A percentile compares a stretch with the other conserved stretches of the same genome.
These are phyloP conservation scores for Skeletonema grethae DNA, from an alignment of 108 stramenopile genomes.

Conservation along the genomic window DNA sequence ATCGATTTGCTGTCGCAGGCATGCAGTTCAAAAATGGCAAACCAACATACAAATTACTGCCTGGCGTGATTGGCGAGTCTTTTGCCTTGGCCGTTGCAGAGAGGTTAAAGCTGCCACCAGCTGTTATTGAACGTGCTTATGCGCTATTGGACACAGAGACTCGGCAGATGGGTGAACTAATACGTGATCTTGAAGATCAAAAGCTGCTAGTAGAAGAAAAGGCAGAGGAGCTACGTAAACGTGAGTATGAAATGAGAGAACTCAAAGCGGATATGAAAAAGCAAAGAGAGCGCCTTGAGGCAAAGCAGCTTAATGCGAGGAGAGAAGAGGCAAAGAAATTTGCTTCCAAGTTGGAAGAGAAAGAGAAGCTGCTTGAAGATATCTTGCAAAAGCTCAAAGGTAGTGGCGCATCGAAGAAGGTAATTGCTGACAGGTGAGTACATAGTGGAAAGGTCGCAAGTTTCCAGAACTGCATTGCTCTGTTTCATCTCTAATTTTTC, in stretches of 20 bases:
- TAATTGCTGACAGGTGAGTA: constrained; percentile 67
- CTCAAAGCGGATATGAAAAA: constrained; percentile 75
- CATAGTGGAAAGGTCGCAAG: background rate
- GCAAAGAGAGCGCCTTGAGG: constrained; percentile 66
- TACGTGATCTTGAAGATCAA: constrained; percentile 83
- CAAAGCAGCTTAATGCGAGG: constrained; percentile 68
- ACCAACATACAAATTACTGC: constrained; percentile 89
- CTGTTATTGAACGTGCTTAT: constrained; percentile 78
- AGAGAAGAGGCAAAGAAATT: constrained; percentile 82
- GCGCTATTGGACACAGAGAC: constrained; percentile 85
- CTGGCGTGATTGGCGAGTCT: constrained; percentile 93
- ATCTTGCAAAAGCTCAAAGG: constrained; percentile 77
- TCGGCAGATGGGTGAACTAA: constrained; percentile 85
- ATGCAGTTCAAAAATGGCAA: constrained; percentile 80
- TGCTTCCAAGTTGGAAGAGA: constrained; percentile 85
- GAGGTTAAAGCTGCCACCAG: constrained; percentile 67
- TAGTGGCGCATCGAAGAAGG: constrained; percentile 73
- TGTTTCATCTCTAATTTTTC: background rate
- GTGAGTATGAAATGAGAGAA: constrained; percentile 69
- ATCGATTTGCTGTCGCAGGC: constrained; percentile 78
- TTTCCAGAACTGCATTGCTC: background rate
- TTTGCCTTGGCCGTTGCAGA: constrained; percentile 91
- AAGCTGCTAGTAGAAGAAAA: constrained; percentile 73
- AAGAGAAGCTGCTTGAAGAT: constrained; percentile 87
- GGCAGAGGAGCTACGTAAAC: constrained; percentile 66